Conservation (phyloP, 192 early-diverging fungal genomes). For the Helicostylum pulchrum region DNA sequence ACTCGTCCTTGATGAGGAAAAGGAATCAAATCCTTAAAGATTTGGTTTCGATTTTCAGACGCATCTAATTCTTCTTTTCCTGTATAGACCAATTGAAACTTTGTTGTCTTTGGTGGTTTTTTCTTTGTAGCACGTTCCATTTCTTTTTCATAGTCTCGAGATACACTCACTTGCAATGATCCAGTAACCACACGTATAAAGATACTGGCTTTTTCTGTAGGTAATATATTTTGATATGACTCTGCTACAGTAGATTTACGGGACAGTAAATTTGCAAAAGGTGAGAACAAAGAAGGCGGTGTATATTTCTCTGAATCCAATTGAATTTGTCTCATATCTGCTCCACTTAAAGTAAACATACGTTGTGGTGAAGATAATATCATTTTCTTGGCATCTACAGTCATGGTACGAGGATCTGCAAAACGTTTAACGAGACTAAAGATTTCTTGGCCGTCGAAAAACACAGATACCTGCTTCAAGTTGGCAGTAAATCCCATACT, state of each 20-base stretch:
- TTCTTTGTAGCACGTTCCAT: constrained; percentile 92
- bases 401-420: constrained; percentile 59
- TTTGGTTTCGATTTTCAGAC: constrained; percentile 50
- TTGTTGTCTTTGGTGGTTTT: constrained; percentile 66
- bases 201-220: constrained; percentile 47
- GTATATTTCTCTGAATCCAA: constrained; percentile 47
- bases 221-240: background rate
- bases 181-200: constrained; percentile 73
- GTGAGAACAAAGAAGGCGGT: constrained; percentile 22
- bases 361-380: constrained; percentile 61
- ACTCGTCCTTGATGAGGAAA: constrained; percentile 75
- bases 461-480: constrained; percentile 61
- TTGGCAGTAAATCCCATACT: constrained; percentile 77
- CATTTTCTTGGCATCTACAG: constrained; percentile 44
- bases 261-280: constrained; percentile 16
- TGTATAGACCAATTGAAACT: constrained; percentile 67
- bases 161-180: constrained; percentile 51
- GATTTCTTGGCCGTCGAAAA: constrained; percentile 56
- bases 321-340: constrained; percentile 56
- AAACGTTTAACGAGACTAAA: constrained; percentile 65
- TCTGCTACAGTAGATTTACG: background rate
- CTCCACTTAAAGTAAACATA: constrained; percentile 65
- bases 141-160: constrained; percentile 53
- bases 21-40: constrained; percentile 76
- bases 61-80: constrained; percentile 77